Evolutionary conservation across 495 filamentous ascomycete genomes (phyloP), one percentile per base, ranked within the genome.

Genomic region (Hyaloscypha bicolor): DNA sequence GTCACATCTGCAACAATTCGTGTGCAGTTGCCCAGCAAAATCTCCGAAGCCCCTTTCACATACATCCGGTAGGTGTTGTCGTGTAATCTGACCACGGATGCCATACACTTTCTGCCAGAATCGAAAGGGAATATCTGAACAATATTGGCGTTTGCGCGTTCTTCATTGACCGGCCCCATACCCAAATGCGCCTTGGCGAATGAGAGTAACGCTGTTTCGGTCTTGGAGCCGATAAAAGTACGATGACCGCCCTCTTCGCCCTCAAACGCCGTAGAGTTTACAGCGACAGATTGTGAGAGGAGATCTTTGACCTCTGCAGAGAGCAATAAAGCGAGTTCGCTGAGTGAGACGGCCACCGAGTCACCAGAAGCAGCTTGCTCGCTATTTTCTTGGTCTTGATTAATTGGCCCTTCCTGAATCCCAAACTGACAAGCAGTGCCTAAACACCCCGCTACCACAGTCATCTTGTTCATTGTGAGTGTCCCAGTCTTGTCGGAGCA

Each of bases 401-500:
- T 45, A n/a, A n/a, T n/a, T n/a, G n/a, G n/a, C n/a, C n/a, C n/a
- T n/a, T n/a, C n/a, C n/a, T n/a, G n/a, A n/a, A n/a, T 37, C 5
- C 42, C 85, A 73, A 93, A 93, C 53, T 85, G 83, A n/a, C n/a
- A 45, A 84, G 81, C 81, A 2, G 81, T 87, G 30, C 90, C 90
- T 35, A 94, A 70, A 9, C 89, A 91, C 6, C 86, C 92, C 29
- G 91, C 86, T 58, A 95, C 91, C 9, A 92, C 88, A 33, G 86
- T 90, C 92, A 96, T 96, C 78, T 91, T 91, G 73, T 95, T 95
- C 75, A 92, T 87, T 0, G 91, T 94, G n/a, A 97, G 80, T 2
- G 94, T 97, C 60, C 94, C 94, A 0, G 94, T 97, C 76, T 97
- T 97, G 79, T 97, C 94, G 2, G 93, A 96, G 77, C 94, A 97